A percentile compares a stretch with the other conserved stretches of the same genome.
These are phyloP conservation scores for Capronia americana DNA, from an alignment of 2,329 filamentous ascomycete species.

Conservation along the genomic window DNA sequence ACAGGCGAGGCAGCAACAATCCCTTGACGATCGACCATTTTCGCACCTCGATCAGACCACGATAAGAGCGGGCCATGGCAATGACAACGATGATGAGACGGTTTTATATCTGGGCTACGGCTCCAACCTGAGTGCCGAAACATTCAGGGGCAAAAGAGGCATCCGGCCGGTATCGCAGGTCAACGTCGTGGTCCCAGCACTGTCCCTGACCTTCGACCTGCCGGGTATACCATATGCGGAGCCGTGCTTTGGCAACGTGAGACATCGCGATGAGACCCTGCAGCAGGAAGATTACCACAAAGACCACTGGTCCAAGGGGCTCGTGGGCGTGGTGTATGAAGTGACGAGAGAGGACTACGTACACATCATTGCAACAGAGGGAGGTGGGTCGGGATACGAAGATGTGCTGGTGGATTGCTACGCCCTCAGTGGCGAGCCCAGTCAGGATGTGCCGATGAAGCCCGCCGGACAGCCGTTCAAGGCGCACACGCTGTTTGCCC, in stretches of 20 bases:
- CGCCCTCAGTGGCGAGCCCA: conserved; percentile 63
- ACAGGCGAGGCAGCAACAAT: conserved; percentile 29
- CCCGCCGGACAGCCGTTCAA: conserved; percentile 68
- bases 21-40: conserved; percentile 24
- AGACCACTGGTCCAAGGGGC: conserved; percentile 75
- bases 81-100: conserved; percentile 51
- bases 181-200: conserved; percentile 79
- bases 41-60: background rate
- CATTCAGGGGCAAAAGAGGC: conserved; percentile 77
- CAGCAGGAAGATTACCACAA: conserved; percentile 56
- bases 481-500: conserved; percentile 83
- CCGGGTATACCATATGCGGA: conserved; percentile 85
- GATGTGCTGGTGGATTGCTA: conserved; percentile 83
- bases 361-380: conserved; percentile 88
- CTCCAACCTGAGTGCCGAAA: conserved; percentile 82
- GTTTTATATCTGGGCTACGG: conserved; percentile 88
- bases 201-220: conserved; percentile 83
- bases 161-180: conserved; percentile 81
- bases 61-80: background rate
- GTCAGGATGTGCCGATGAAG: conserved; percentile 66
- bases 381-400: conserved; percentile 81
- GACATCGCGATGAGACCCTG: conserved; percentile 54
- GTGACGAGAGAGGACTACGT: conserved; percentile 82
- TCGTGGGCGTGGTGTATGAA: conserved; percentile 95
- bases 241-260: conserved; percentile 89